These are phyloP conservation scores for Punica granatum DNA, from an alignment of 345 rosid species.

Conservation along the genomic window DNA sequence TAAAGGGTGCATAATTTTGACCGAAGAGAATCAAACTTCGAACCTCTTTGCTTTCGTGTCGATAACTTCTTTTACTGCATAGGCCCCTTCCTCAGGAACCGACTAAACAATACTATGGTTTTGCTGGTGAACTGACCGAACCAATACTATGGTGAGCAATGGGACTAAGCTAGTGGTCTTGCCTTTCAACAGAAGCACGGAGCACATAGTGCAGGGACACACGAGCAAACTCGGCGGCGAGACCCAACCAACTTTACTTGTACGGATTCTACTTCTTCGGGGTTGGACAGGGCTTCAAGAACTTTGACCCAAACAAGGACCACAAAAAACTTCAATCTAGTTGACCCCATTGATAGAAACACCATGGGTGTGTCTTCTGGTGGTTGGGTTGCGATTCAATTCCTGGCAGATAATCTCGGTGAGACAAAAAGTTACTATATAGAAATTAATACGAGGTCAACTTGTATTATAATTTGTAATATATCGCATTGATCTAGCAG, in stretches of 20 bases:
- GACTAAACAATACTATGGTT: too few relatives aligned
- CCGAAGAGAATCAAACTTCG: too few relatives aligned
- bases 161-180: conserved; percentile 56
- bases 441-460: too few relatives aligned
- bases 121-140: too few relatives aligned
- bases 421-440: too few relatives aligned
- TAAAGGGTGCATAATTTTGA: too few relatives aligned
- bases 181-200: conserved; percentile 48
- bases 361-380: conserved; percentile 60
- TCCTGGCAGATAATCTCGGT: conserved; percentile 73
- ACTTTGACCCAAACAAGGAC: conserved; percentile 40
- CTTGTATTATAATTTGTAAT: too few relatives aligned
- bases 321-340: conserved; percentile 47
- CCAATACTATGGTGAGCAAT: conserved; percentile 48
- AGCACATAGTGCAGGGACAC: conserved; percentile 59
- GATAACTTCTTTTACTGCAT: too few relatives aligned
- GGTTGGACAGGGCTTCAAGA: conserved; percentile 69
- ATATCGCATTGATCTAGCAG: not conserved
- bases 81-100: too few relatives aligned
- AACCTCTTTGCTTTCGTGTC: too few relatives aligned
- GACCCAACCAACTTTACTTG: conserved; percentile 68
- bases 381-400: conserved; percentile 66
- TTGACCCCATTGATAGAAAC: conserved; percentile 54
- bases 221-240: conserved; percentile 66
- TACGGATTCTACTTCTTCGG: conserved; percentile 75